Evolutionary conservation across 129 eudicot species (phyloP).

Genomic region (Ambrosia artemisiifolia): DNA sequence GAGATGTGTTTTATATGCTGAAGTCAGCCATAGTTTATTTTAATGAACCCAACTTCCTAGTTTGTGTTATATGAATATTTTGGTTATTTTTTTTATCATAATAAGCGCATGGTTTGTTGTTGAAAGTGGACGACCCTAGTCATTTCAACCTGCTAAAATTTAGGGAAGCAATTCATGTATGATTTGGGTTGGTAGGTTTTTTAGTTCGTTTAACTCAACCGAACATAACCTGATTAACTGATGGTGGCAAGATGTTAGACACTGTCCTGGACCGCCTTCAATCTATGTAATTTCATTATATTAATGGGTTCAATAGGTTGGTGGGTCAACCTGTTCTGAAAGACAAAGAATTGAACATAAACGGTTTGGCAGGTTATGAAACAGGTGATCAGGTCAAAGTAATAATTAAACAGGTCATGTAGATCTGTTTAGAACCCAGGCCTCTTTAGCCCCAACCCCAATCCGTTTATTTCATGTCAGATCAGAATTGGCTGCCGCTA

Average conservation of each 20-base stretch:
- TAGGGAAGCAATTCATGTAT: background rate
- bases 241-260: background rate
- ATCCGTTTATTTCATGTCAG: background rate
- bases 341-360: background rate
- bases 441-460: background rate
- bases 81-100: background rate
- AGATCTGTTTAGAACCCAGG: background rate
- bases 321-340: background rate
- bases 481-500: background rate
- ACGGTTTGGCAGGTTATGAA: background rate
- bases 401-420: too few species aligned
- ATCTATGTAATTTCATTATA: background rate
- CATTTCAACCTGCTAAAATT: slow-evolving; percentile 1
- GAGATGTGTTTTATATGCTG: background rate
- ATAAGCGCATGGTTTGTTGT: background rate
- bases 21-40: background rate
- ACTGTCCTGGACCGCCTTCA: too few species aligned
- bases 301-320: background rate
- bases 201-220: background rate
- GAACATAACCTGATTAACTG: background rate
- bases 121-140: background rate
- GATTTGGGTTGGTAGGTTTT: background rate
- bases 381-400: background rate
- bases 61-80: background rate
- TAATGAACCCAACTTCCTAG: background rate